Evolutionary conservation across 148 eudicot genomes (phyloP).

Genomic region (Rhododendron vialii): DNA sequence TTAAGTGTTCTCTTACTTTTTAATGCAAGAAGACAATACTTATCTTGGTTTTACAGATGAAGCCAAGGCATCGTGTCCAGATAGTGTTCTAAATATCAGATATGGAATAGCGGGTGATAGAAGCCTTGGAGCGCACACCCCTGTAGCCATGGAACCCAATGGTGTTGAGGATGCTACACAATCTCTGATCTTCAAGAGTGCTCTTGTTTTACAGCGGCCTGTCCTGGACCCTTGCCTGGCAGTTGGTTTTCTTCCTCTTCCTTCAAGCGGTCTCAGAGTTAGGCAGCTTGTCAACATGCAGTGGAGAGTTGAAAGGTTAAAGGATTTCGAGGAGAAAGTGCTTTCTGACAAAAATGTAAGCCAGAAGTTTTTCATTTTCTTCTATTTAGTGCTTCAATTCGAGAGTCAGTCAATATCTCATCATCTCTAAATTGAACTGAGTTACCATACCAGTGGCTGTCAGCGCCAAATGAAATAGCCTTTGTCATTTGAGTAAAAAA

Average conservation of each 20-base stretch:
- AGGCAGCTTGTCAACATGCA: slow-evolving; percentile 86
- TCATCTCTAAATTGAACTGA: background rate
- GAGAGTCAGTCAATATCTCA: background rate
- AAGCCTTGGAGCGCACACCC: slow-evolving; percentile 76
- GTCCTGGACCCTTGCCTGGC: slow-evolving; percentile 95
- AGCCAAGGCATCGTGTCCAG: slow-evolving; percentile 35
- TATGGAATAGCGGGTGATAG: slow-evolving; percentile 71
- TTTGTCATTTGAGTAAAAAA: background rate
- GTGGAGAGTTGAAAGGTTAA: slow-evolving; percentile 94
- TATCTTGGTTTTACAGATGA: slow-evolving; percentile 43
- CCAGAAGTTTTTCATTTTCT: slow-evolving; percentile 1
- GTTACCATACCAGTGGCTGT: background rate
- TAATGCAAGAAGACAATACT: background rate
- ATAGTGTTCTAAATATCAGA: slow-evolving; percentile 68
- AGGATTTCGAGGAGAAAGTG: slow-evolving; percentile 45
- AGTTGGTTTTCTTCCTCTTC: slow-evolving; percentile 95
- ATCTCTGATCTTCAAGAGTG: slow-evolving; percentile 70
- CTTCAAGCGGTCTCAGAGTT: slow-evolving; percentile 78
- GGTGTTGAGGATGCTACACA: slow-evolving; percentile 27
- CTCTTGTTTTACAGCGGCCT: slow-evolving; percentile 75
- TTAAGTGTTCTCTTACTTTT: background rate
- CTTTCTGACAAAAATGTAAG: slow-evolving; percentile 50
- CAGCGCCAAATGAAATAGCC: background rate
- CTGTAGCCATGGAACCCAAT: slow-evolving; percentile 34
- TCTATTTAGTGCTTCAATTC: background rate